Percentiles rank a stretch among this genome's conserved stretches.
Evolutionary conservation across 164 flowering plant species (phyloP).

Genomic region (Cinnamomum micranthum): DNA sequence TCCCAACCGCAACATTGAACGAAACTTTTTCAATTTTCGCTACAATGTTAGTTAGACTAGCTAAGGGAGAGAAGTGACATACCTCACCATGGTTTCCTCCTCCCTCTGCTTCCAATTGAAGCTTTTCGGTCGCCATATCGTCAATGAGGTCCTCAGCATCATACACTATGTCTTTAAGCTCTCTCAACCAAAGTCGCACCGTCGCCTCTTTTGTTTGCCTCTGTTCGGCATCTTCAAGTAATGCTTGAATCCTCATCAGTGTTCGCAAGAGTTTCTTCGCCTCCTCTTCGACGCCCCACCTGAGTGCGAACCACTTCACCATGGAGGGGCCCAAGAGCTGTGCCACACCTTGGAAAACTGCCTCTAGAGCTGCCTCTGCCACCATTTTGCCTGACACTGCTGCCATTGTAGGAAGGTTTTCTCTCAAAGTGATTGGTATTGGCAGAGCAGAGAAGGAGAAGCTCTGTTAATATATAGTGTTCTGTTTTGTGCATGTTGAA

Average conservation of each 20-base stretch:
- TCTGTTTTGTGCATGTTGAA: no score
- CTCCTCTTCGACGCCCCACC: background rate
- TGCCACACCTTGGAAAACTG: no score
- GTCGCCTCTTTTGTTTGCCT: background rate
- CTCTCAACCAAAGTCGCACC: background rate
- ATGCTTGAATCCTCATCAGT: background rate
- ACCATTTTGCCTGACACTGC: no score
- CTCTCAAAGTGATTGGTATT: no score
- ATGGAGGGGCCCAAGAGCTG: background rate
- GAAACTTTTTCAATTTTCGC: background rate
- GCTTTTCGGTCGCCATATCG: background rate
- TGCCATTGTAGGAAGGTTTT: no score
- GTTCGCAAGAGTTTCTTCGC: background rate
- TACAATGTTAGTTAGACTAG: background rate
- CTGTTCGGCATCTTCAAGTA: constrained; percentile 3
- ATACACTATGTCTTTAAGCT: constrained; percentile 3
- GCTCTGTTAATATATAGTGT: no score
- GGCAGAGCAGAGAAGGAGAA: no score
- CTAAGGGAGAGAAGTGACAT: background rate
- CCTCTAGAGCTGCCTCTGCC: no score
- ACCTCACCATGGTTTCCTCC: background rate
- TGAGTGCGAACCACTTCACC: background rate
- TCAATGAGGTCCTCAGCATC: constrained; percentile 10
- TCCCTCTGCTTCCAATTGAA: background rate
- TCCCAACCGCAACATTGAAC: background rate